Conservation (phyloP, 768 basidiomycete species). For the Cubamyces sp. region DNA sequence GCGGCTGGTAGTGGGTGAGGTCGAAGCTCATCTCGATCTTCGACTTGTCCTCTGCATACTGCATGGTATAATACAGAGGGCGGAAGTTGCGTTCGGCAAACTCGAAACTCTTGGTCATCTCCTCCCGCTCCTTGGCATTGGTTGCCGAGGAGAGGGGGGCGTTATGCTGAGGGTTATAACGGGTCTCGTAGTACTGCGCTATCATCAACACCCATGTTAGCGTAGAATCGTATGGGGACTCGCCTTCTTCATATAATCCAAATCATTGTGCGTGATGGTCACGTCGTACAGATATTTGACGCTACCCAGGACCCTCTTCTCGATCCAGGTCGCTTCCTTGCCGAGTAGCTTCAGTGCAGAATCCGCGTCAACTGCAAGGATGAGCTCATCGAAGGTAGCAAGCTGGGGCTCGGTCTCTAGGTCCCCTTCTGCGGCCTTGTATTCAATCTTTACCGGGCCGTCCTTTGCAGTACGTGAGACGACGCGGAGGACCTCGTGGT, state of each 20-base stretch:
- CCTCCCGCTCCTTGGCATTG: constrained; percentile 32
- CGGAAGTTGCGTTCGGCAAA: constrained; percentile 46
- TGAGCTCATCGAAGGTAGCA: constrained; percentile 48
- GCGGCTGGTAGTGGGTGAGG: constrained; percentile 51
- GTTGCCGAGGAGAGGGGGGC: constrained; percentile 25
- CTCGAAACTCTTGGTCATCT: constrained; percentile 36
- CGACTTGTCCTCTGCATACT: constrained; percentile 45
- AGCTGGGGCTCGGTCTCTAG: constrained; percentile 19
- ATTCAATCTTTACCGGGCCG: constrained; percentile 31
- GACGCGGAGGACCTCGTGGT: constrained; percentile 33
- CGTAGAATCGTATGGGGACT: neutral
- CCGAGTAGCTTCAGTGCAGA: constrained; percentile 47
- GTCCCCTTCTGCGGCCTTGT: constrained; percentile 17
- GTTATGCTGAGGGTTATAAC: constrained; percentile 40
- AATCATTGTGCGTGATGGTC: constrained; percentile 55
- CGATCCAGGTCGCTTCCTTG: constrained; percentile 41
- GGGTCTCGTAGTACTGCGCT: constrained; percentile 44
- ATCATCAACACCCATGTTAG: neutral
- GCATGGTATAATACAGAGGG: constrained; percentile 51
- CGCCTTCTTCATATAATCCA: constrained; percentile 51
- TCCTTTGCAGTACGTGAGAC: constrained; percentile 28
- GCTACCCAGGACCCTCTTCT: constrained; percentile 45
- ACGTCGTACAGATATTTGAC: constrained; percentile 52
- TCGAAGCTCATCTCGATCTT: constrained; percentile 60
- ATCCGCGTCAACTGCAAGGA: constrained; percentile 49